phyloP scores from a whole-genome alignment of 2,329 filamentous ascomycete species.

The Epichloe amarillans region DNA sequence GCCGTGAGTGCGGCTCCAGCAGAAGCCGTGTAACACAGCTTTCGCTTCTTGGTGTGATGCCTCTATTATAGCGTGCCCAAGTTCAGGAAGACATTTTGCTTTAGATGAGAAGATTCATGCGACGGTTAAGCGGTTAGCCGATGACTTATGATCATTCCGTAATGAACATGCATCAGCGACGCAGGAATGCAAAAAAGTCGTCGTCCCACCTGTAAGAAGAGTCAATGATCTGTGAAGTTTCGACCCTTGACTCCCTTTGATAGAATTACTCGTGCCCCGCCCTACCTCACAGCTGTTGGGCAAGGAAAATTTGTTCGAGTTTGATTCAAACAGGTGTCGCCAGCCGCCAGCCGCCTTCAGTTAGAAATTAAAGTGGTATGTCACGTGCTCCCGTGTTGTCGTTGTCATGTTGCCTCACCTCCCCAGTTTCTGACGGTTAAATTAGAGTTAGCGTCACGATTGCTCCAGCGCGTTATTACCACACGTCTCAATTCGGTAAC shows the following conservation, averaged over 20 bases:
- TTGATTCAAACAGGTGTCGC: background rate
- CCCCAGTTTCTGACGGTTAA: no score
- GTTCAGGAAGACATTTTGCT: background rate
- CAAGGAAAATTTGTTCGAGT: no score
- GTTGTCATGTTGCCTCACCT: no score
- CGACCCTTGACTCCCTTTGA: no score
- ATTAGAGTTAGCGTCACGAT: background rate
- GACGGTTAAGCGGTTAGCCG: background rate
- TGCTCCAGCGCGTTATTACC: background rate
- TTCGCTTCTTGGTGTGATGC: constrained; percentile 47
- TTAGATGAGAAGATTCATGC: background rate
- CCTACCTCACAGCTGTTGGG: no score
- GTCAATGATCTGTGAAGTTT: background rate
- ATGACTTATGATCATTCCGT: background rate
- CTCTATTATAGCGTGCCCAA: background rate
- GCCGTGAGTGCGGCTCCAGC: constrained; percentile 42
- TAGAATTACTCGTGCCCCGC: no score
- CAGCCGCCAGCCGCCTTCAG: background rate
- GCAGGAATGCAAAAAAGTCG: background rate
- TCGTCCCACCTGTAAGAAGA: no score
- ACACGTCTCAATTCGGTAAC: background rate
- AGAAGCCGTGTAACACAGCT: constrained; percentile 43
- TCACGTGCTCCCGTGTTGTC: constrained; percentile 2
- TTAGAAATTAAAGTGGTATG: background rate
- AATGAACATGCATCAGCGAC: background rate